Base-by-base conservation (phyloP, 352 stramenopile species). In the Pythium phragmitis region DNA sequence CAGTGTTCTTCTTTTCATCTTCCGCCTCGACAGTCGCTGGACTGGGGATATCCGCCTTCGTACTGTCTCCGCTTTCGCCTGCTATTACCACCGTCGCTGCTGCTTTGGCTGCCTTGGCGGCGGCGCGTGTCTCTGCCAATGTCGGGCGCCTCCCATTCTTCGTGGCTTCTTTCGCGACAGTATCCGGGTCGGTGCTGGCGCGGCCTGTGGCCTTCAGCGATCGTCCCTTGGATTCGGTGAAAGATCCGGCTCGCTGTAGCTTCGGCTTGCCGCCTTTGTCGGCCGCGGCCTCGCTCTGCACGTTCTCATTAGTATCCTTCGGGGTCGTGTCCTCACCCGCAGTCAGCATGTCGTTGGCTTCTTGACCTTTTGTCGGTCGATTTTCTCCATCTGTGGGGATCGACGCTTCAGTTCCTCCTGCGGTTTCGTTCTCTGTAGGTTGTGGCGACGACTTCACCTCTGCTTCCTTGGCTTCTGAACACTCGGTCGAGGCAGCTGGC, bases 241-340 rank as follows among this genome's bases (percentile, higher is more conserved):
- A 65, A 23, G 59, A 59, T 19, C 59, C 59, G 4, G 59, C 59
- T 46, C 59, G 48, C 30, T 65, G 59, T 3, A 65, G 30, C 48
- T 59, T 59, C 33, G 21, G 47, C n/a, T 49, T 52, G 17, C 9
- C n/a, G 11, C 30, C 19, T 4, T 30, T 34, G 4, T 46, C 39
- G 13, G 39, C 39, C 2, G 17, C 1, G 13, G 7, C 39, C 39
- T 9, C 39, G 39, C 17, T 19, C 39, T 51, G 42, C 30, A 21
- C n/a, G 36, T 0, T 49, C 36, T 48, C 46, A 21, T 46, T 46
- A 46, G 8, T 21, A n/a, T 16, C 39, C 17, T 16, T 7, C 3
- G 9, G 2, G 1, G 34, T 46, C 39, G 39, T 46, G 17, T 46
- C 39, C 16, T 21, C 39, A 21, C 5, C 39, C 28, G 14, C 34